Evolutionary conservation across 1,139 yeast species (phyloP), one percentile per base, ranked within the genome.

Genomic region (Yamadazyma triangularis): DNA sequence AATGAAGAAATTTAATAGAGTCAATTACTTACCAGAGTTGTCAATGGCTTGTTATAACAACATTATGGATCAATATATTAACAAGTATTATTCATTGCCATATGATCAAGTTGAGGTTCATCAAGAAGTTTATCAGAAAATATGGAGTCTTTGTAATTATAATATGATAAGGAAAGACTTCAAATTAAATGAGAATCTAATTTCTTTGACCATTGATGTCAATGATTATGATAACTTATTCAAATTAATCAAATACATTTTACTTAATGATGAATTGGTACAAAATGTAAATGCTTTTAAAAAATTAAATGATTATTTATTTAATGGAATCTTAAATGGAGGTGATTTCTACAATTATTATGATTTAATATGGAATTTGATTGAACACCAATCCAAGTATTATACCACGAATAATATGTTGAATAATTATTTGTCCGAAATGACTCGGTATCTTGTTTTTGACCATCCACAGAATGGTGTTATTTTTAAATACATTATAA

Each of bases 131-230:
- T 50, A 53, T 30, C 28, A 38, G 9, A 38, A 35, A 8, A 46
- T 61, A 15, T 65, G 73, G 70, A 38, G 44, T 4, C 47, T 64
- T 19, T 62, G 65, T 38, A 48, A 62, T 27, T 51, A 58, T 34
- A 49, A 60, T 27, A 60, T 68, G 9, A 52, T 65, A 7, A 53
- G 73, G 30, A 56, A 56, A 32, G 73, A 68, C 38, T 65, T 53
- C 39, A 38, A 43, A 27, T 29, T 43, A n/a, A 40, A 38, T 20
- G 68, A 63, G 31, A 34, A 43, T 18, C 41, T 66, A 11, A 47
- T 68, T 15, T 47, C 64, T 0, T 42, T 60, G 13, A 47, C 61
- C 25, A 51, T 68, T 16, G 63, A 58, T 30, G 38, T 54, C 24
- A 61, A 64, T 7, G 72, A 68, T 37, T 63, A 56, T 34, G 58